Percentiles rank a stretch among this genome's conserved stretches.
Evolutionary conservation across 176 grass and related monocot species (phyloP).

Genomic region (Phragmites australis): DNA sequence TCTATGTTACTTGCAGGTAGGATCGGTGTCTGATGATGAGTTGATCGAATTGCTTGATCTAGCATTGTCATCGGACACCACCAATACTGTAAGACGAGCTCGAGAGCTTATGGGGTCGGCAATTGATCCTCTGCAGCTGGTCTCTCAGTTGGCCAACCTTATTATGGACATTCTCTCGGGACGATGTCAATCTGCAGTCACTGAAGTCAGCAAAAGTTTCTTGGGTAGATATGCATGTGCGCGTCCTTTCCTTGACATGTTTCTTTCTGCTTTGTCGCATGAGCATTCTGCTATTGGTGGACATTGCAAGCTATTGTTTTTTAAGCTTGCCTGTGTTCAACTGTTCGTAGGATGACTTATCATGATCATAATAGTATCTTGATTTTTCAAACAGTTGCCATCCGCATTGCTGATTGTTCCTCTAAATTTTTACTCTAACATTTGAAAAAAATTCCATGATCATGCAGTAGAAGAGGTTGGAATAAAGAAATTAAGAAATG

Average conservation of each 20-base stretch:
- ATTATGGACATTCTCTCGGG: conserved; percentile 98
- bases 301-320: not conserved
- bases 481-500: conserved; percentile 88
- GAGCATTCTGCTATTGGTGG: not conserved
- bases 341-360: not conserved
- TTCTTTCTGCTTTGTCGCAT: conserved; percentile 14
- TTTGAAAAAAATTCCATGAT: not conserved
- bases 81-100: conserved; percentile 85
- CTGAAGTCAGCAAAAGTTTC: conserved; percentile 90
- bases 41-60: conserved; percentile 89
- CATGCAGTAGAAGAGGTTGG: conserved; percentile 74
- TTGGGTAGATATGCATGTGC: conserved; percentile 82
- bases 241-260: conserved; percentile 16
- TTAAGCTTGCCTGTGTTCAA: not conserved
- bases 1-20: conserved; percentile 69
- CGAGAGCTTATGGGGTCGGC: conserved; percentile 89
- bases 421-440: conserved; percentile 18
- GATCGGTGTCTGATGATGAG: conserved; percentile 92
- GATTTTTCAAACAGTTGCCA: not conserved
- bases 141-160: conserved; percentile 98
- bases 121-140: conserved; percentile 92
- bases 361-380: conserved; percentile 2
- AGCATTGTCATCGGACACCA: conserved; percentile 93
- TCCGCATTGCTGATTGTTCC: not conserved
- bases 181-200: conserved; percentile 64